Evolutionary conservation across 108 stramenopile species (phyloP).

Genomic region (Thalassiosira profunda): DNA sequence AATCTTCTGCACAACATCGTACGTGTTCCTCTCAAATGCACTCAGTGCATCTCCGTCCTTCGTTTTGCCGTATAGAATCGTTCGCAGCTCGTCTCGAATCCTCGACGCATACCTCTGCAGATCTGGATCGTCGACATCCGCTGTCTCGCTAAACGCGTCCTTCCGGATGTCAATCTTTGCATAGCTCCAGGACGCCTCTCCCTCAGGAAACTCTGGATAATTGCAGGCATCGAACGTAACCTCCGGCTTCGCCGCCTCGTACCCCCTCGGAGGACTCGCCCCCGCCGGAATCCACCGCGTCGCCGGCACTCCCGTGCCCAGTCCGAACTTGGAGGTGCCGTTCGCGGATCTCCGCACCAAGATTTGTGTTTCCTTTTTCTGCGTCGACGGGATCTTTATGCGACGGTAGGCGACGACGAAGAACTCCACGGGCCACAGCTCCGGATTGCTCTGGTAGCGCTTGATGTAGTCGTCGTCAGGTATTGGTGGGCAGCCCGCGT

Average conservation of each 20-base stretch:
- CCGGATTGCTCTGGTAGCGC: conserved; percentile 30
- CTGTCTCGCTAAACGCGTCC: too few relatives aligned
- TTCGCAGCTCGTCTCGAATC: too few relatives aligned
- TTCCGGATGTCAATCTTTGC: too few relatives aligned
- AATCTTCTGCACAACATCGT: conserved; percentile 7
- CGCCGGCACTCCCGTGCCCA: conserved; percentile 41
- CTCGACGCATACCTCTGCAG: too few relatives aligned
- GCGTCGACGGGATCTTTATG: neutral
- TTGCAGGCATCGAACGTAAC: conserved; percentile 21
- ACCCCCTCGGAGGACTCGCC: conserved; percentile 14
- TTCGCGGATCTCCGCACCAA: conserved; percentile 44
- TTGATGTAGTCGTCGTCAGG: conserved; percentile 44
- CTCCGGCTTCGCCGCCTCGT: conserved; percentile 8
- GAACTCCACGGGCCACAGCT: conserved; percentile 48
- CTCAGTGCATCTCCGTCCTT: neutral
- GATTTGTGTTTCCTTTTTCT: conserved; percentile 11
- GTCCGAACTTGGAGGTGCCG: conserved; percentile 39
- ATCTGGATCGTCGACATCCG: too few relatives aligned
- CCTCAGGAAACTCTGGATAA: conserved; percentile 40
- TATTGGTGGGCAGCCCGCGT: conserved; percentile 21
- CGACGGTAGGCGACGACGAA: conserved; percentile 40
- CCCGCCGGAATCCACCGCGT: conserved; percentile 38
- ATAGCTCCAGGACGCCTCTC: conserved; percentile 20
- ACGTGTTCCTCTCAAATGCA: conserved; percentile 3
- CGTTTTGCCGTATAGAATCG: too few relatives aligned